Evolutionary conservation across 345 rosid genomes (phyloP), one percentile per base, ranked within the genome.

Genomic region (Acer saccharum): DNA sequence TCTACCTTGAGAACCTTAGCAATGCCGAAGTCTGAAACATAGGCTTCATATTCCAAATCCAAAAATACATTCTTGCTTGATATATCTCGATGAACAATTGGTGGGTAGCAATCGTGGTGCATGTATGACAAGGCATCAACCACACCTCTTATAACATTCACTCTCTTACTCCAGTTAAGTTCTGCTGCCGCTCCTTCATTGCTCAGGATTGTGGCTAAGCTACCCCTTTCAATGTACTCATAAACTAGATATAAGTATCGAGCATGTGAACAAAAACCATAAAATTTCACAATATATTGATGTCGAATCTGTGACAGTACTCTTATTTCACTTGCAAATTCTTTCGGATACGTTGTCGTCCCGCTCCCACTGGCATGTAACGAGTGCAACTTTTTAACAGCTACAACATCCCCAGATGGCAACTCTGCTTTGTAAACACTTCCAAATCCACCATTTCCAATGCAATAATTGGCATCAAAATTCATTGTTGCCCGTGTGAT

Each of bases 61-160:
- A 82, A 17, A 66, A 82, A 74, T 23, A 82, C 69, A 7, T 82
- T 82, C 48, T 67, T 82, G 55, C 74, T 74, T 0, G 79, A 60
- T 43, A 82, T 70, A 79, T 82, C 84, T 2, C 82, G 50, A 35
- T 82, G 84, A 65, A 78, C 52, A 11, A 75, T 58, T 16, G 82
- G 69, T 4, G 79, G 79, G 9, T 23, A 35, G 39, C 79, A 67
- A 44, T 76, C 63, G 1, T 82, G 82, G 75, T 82, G 85, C 80
- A 82, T 35, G 43, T 82, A 68, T 55, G 41, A 68, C 8, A 75
- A 29, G 4, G 82, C 82, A 25, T 80, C 10, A 17, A 76, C 71
- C 39, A 80, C 65, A 1, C 79, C 83, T 71, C 52, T 50, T 1
- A 80, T 58, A 25, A 75, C 29, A 20, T 80, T 71, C 7, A 76